phyloP scores from a whole-genome alignment of 1,284 basidiomycete species.

The Ganoderma lucidum region DNA sequence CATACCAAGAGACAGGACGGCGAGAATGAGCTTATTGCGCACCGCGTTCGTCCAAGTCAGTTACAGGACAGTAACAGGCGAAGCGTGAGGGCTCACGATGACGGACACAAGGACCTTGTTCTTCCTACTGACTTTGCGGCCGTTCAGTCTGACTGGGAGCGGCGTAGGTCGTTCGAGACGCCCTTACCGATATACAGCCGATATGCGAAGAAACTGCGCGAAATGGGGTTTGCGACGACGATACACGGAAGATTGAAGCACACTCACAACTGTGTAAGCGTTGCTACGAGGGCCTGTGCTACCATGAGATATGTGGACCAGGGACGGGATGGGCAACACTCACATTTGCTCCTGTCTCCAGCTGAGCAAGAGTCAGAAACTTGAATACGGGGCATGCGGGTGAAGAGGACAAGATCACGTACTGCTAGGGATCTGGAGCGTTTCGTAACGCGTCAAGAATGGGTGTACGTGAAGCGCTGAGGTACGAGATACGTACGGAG shows the following conservation, averaged over 20 bases:
- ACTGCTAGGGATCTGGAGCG: neutral
- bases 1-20: neutral
- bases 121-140: neutral
- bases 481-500: neutral
- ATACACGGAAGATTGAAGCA: neutral
- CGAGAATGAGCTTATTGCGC: neutral
- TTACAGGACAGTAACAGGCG: neutral
- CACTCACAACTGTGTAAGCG: neutral
- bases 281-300: neutral
- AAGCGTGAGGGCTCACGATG: neutral
- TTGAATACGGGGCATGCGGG: neutral
- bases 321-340: neutral
- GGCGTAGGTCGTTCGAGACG: neutral
- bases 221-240: neutral
- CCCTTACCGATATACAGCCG: neutral
- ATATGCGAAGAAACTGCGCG: neutral
- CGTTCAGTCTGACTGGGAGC: neutral
- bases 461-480: too few relatives aligned
- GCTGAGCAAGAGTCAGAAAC: neutral
- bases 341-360: conserved; percentile 1
- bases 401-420: neutral
- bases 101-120: neutral
- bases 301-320: neutral
- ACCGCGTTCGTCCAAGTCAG: neutral
- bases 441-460: neutral